A percentile compares a stretch with the other conserved stretches of the same genome.
Evolutionary conservation across 352 stramenopile genomes (phyloP).

Genomic region (Nothophytophthora sp.): DNA sequence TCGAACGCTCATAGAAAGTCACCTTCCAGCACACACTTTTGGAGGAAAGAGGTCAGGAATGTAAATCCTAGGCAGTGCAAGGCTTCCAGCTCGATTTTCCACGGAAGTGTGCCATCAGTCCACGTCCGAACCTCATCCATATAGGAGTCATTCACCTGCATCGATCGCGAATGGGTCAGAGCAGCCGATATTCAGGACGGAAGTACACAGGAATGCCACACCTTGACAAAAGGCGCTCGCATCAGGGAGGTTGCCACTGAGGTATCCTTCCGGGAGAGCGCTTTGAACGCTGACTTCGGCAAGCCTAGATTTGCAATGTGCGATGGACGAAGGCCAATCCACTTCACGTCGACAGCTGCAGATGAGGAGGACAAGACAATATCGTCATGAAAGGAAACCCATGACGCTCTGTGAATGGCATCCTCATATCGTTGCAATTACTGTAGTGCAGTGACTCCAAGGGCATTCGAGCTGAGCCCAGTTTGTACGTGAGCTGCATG

Average conservation of each 20-base stretch:
- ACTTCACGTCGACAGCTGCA: constrained; percentile 83
- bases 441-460: constrained; percentile 67
- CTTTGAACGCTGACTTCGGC: constrained; percentile 55
- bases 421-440: too few relatives aligned
- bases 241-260: constrained; percentile 42
- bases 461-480: constrained; percentile 85
- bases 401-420: too few relatives aligned
- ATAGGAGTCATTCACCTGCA: constrained; percentile 55
- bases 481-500: constrained; percentile 86
- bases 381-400: neutral
- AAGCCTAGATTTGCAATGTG: constrained; percentile 57
- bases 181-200: neutral
- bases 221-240: constrained; percentile 63
- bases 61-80: constrained; percentile 78
- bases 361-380: neutral
- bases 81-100: constrained; percentile 84
- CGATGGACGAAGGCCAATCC: constrained; percentile 91
- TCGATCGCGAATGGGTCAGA: constrained; percentile 4
- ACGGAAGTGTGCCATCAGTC: constrained; percentile 38
- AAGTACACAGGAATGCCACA: constrained; percentile 12
- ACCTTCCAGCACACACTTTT: constrained; percentile 39
- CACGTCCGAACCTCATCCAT: constrained; percentile 58
- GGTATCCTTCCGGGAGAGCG: constrained; percentile 56
- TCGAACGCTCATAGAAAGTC: constrained; percentile 33
- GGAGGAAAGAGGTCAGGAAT: constrained; percentile 65